Evolutionary conservation across 495 filamentous ascomycete genomes (phyloP).

Genomic region (Margaritispora aquatica): DNA sequence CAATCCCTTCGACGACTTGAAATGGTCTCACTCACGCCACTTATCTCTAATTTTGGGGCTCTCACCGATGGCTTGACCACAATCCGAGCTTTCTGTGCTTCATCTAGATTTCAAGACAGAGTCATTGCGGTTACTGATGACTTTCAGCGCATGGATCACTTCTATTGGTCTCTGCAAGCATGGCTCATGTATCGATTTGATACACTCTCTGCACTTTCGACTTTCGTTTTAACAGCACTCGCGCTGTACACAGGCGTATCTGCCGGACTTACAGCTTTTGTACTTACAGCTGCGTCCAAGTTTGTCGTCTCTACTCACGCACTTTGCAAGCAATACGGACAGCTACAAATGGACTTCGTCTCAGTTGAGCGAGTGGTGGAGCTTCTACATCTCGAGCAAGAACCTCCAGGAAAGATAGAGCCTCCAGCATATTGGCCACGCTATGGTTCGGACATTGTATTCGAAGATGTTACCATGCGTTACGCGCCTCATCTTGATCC

Average conservation of each 20-base stretch:
- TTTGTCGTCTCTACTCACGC: conserved; percentile 64
- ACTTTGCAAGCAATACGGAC: conserved; percentile 69
- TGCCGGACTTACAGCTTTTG: conserved; percentile 70
- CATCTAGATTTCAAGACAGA: conserved; percentile 65
- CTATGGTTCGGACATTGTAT: conserved; percentile 61
- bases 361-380: conserved; percentile 81
- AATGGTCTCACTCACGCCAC: conserved; percentile 74
- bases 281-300: conserved; percentile 54
- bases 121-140: conserved; percentile 71
- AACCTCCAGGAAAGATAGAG: conserved; percentile 53
- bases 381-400: conserved; percentile 66
- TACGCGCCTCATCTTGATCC: conserved; percentile 73
- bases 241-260: conserved; percentile 64
- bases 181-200: conserved; percentile 81
- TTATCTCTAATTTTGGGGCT: conserved; percentile 82
- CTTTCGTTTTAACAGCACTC: conserved; percentile 61
- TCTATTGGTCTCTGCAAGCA: conserved; percentile 80
- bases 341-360: conserved; percentile 85
- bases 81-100: conserved; percentile 67
- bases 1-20: conserved; percentile 76
- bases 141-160: conserved; percentile 90
- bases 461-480: conserved; percentile 67
- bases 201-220: conserved; percentile 59
- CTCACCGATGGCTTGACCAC: conserved; percentile 74
- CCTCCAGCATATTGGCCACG: conserved; percentile 74